Base-by-base conservation (phyloP, 805 yeast species). In the Candida krabiensis region DNA sequence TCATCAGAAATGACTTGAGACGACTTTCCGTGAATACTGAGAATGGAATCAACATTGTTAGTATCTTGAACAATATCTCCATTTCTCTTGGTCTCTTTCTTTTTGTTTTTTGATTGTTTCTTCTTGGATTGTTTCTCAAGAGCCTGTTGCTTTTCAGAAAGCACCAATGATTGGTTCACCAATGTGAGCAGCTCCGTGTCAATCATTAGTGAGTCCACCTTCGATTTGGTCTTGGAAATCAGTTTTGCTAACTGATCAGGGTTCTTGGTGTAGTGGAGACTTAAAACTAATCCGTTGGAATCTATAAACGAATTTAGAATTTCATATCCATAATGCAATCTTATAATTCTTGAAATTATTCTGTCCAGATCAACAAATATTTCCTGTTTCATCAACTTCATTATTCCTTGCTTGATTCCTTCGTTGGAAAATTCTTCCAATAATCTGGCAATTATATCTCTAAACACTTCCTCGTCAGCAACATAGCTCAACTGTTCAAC, bases 291-390 rank as follows among this genome's bases (percentile, higher is more conserved):
- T 1, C 93, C 93, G 37, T 81, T 82, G 2, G 86, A 77, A 56
- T 86, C 93, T 35, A 86, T 73, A 33, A 85, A 71, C 16, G 81
- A 69, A 40, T 80, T 75, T 30, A 85, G 63, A n/a, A 84, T 61
- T 35, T 71, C 74, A 72, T 78, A 79, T 9, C 86, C 82, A 41
- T 71, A 70, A 39, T 75, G 68, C 41, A 70, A 54, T 22, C 56
- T 53, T 39, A 72, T 62, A 36, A 78, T 70, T 38, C 75, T 67
- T 25, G 61, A 63, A n/a, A 78, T 61, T 24, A 75, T 61, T 41
- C 59, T 59, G 41, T 72, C 73, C 47, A 76, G 58, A 44, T 71
- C 54, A 11, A 42, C 35, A 16, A 30, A 37, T 8, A 60, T 43
- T 5, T 65, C 58, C 34, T 45, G 48, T 43, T 55, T 64, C 30